Percentiles rank a stretch among this genome's conserved stretches.
These are phyloP conservation scores for Handroanthus guayacan DNA, from an alignment of 257 asterid genomes.

Conservation along the genomic window DNA sequence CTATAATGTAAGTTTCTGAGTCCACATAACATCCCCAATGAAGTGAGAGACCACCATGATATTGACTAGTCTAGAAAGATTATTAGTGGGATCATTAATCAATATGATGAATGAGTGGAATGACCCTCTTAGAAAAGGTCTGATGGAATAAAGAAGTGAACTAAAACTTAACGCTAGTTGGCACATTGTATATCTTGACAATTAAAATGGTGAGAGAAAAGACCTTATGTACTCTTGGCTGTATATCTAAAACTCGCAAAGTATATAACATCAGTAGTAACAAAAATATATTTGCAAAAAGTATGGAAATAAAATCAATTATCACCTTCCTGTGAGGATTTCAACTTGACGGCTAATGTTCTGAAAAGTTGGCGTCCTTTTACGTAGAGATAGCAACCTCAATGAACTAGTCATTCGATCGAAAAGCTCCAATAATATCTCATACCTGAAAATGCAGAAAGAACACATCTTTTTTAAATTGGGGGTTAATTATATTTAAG, in stretches of 20 bases:
- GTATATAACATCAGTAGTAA: background rate
- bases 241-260: background rate
- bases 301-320: background rate
- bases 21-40: slow-evolving; percentile 2
- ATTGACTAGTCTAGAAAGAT: slow-evolving; percentile 1
- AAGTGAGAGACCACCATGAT: background rate
- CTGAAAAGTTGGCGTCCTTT: slow-evolving; percentile 58
- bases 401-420: slow-evolving; percentile 67
- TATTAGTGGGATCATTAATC: slow-evolving; percentile 7
- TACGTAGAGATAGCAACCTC: slow-evolving; percentile 69
- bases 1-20: slow-evolving; percentile 3
- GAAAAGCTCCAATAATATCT: slow-evolving; percentile 54
- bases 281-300: slow-evolving; percentile 9
- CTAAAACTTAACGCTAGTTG: background rate
- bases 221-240: background rate
- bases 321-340: slow-evolving; percentile 73
- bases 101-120: slow-evolving; percentile 4
- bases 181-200: slow-evolving; percentile 5
- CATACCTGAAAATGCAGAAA: slow-evolving; percentile 56
- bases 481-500: background rate
- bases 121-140: background rate
- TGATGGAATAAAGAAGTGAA: background rate
- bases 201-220: background rate
- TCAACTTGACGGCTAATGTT: slow-evolving; percentile 69
- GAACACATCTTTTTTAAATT: background rate